Conservation (phyloP, 2,329 filamentous ascomycete species). For the Talaromyces sp. region DNA sequence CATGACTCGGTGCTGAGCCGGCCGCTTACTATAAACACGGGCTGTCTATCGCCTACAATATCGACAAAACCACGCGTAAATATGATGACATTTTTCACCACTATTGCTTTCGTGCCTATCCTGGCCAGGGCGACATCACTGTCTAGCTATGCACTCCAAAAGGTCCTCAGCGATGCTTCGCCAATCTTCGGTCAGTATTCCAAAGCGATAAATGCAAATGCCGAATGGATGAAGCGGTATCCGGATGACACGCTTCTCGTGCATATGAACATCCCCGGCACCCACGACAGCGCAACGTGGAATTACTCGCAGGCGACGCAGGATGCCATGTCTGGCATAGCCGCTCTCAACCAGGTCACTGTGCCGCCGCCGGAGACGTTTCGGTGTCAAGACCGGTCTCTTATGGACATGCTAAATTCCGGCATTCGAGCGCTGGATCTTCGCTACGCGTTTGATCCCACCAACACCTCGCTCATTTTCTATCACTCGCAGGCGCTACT, state of each 20-base stretch:
- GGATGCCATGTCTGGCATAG: conserved; percentile 33
- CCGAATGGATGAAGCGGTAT: conserved; percentile 44
- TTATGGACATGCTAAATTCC: conserved; percentile 38
- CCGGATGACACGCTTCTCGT: conserved; percentile 39
- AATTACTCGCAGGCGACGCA: conserved; percentile 45
- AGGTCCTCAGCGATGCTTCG: conserved; percentile 37
- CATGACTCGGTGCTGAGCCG: background rate
- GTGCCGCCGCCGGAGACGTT: conserved; percentile 27
- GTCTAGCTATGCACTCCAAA: conserved; percentile 35
- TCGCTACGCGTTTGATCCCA: conserved; percentile 45
- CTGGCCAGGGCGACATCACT: background rate
- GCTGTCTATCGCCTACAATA: no score
- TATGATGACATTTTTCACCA: background rate
- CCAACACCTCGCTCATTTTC: conserved; percentile 42
- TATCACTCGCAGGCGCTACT: conserved; percentile 45
- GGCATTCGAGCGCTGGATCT: conserved; percentile 50
- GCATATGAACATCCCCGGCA: conserved; percentile 48
- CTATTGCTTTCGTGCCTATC: background rate
- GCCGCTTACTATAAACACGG: background rate
- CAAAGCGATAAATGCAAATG: conserved; percentile 17
- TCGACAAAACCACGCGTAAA: background rate
- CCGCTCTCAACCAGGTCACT: conserved; percentile 32
- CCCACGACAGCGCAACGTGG: conserved; percentile 48
- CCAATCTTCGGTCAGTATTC: conserved; percentile 39
- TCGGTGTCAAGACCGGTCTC: conserved; percentile 38